Evolutionary conservation across 805 yeast genomes (phyloP).

Genomic region (Ogataea saltuana): DNA sequence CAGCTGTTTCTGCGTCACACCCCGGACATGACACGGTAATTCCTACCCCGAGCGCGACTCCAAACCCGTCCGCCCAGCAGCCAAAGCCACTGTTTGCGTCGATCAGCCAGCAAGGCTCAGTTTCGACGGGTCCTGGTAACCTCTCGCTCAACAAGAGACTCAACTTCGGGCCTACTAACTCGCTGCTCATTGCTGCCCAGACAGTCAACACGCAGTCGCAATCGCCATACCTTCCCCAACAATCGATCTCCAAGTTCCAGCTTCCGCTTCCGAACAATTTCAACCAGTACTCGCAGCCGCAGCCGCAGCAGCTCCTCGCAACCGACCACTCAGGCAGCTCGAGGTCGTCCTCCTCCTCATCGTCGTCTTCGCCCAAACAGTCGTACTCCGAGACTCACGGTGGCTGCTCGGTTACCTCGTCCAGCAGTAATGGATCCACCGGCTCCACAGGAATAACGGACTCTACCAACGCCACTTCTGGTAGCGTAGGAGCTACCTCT

Average conservation of each 20-base stretch:
- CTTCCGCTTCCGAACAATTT: slow-evolving; percentile 26
- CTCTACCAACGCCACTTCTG: slow-evolving; percentile 7
- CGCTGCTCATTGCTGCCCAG: slow-evolving; percentile 29
- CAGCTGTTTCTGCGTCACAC: slow-evolving; percentile 9
- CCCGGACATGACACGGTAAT: not conserved
- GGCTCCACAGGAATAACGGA: slow-evolving; percentile 2
- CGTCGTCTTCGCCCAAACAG: slow-evolving; percentile 24
- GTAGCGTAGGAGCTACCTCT: not conserved
- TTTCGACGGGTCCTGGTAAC: not conserved
- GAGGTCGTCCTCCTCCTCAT: slow-evolving; percentile 26
- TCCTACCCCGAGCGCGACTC: slow-evolving; percentile 13
- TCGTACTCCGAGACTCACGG: slow-evolving; percentile 13
- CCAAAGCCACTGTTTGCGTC: slow-evolving; percentile 11
- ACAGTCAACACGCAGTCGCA: slow-evolving; percentile 22
- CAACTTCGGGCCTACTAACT: slow-evolving; percentile 27
- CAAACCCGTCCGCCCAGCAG: slow-evolving; percentile 9
- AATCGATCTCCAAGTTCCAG: slow-evolving; percentile 22
- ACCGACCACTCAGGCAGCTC: slow-evolving; percentile 17
- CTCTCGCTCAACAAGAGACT: slow-evolving; percentile 10
- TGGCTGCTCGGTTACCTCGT: slow-evolving; percentile 2
- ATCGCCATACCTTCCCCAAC: slow-evolving; percentile 10
- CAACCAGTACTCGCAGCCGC: slow-evolving; percentile 15
- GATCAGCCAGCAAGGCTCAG: not conserved
- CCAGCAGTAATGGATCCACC: slow-evolving; percentile 1
- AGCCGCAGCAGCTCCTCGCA: slow-evolving; percentile 11